These are phyloP conservation scores for Hirschfeldia incana DNA, from an alignment of 345 rosid genomes.

Conservation along the genomic window DNA sequence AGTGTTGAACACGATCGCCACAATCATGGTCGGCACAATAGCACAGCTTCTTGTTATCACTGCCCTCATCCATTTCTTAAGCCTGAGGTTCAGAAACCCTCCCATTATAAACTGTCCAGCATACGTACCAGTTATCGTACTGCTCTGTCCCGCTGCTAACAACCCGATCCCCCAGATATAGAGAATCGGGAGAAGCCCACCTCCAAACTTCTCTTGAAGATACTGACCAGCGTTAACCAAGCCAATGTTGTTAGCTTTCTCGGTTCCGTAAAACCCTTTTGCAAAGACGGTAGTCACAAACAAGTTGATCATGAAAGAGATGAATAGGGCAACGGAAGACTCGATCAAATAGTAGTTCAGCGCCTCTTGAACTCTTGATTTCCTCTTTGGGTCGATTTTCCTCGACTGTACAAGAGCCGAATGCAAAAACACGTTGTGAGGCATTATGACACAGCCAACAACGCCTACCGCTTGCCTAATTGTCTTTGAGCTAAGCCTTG, in stretches of 20 bases:
- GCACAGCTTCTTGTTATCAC: conserved; percentile 87
- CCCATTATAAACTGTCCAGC: conserved; percentile 99
- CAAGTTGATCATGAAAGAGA: conserved; percentile 80
- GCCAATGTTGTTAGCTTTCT: conserved; percentile 73
- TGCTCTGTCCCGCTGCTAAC: conserved; percentile 95
- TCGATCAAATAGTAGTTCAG: conserved; percentile 84
- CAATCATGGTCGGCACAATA: conserved; percentile 84
- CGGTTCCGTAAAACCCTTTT: conserved; percentile 76
- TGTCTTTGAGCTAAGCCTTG: conserved; percentile 82
- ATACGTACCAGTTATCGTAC: conserved; percentile 94
- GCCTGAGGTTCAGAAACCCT: conserved; percentile 76
- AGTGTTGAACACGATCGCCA: conserved; percentile 70
- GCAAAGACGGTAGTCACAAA: conserved; percentile 92
- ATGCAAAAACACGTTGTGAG: conserved; percentile 92
- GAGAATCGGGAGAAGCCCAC: conserved; percentile 77
- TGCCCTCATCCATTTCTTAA: conserved; percentile 92
- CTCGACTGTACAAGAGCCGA: conserved; percentile 96
- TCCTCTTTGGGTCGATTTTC: conserved; percentile 68
- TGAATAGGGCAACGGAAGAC: conserved; percentile 70
- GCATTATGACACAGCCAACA: conserved; percentile 95
- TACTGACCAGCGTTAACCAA: conserved; percentile 85
- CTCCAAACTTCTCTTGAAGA: conserved; percentile 83
- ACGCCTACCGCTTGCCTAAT: conserved; percentile 95
- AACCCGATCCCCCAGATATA: conserved; percentile 96
- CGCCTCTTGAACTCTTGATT: conserved; percentile 79